Base-by-base conservation (phyloP, 2,329 filamentous ascomycete species). In the Aspergillus ochraceus region DNA sequence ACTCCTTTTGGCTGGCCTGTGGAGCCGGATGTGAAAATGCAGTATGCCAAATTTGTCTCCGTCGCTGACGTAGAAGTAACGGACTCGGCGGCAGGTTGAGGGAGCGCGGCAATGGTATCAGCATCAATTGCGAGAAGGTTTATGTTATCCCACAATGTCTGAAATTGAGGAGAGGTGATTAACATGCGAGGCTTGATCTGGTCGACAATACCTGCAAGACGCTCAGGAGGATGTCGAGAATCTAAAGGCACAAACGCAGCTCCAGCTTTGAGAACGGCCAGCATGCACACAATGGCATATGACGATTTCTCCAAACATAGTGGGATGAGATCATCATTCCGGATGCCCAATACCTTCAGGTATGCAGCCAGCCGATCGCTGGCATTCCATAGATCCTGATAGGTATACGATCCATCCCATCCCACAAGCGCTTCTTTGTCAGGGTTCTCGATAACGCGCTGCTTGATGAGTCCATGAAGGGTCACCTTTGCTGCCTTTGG, bases 341-440 rank as follows among this genome's bases (percentile, higher is more conserved):
- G 60, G 45, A 77, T 63, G 53, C 74, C 71, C 36, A 69, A 64
- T 1, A 64, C 65, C 1, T 61, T 63, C 8, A 77, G 62, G 17
- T 67, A 64, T 26, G 68, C 64, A 12, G 73, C 68, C 36, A 67
- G 63, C 56, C 12, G 66, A 61, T 55, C 73, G 59, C 60, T 75
- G 61, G 76, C 68, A 12, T 64, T 66, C 17, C 70, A 64, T 10
- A 73, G 60, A 51, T 71, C 63, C 2, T 29, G 39, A 54, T 72
- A 73, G 1, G 65, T 70, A 19, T 70, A 59, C 4, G 58, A 32
- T 14, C 64, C 65, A 57, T 73, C 69, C 70, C 68, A 70, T 29
- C 26, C 26, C 26, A 29, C 26, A 29, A 29, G 26, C 8, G 26
- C 26, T 29, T 29, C 26, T 29, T 29, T 29, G 26, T 29, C 26